These are phyloP conservation scores for Polytolypa hystricis DNA, from an alignment of 2,329 filamentous ascomycete species.

Conservation along the genomic window DNA sequence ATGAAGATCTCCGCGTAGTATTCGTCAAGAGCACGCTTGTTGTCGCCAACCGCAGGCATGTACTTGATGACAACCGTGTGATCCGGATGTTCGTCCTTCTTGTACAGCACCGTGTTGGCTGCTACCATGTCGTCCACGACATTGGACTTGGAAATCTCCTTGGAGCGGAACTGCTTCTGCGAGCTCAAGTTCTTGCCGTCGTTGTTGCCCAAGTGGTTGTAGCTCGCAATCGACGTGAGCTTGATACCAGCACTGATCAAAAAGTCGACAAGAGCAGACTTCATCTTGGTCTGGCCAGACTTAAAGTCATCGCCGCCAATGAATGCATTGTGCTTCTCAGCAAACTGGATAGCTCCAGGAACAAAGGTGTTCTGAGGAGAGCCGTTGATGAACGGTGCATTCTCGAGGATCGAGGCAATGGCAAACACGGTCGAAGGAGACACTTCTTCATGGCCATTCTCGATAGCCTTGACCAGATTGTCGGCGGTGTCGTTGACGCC, in stretches of 20 bases:
- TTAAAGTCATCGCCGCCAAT: conserved; percentile 99
- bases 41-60: conserved; percentile 97
- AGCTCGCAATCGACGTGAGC: conserved; percentile 94
- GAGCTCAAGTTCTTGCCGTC: conserved; percentile 98
- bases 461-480: conserved; percentile 80
- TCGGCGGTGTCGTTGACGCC: conserved; percentile 96
- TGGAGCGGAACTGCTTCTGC: conserved; percentile 96
- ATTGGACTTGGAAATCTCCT: conserved; percentile 99
- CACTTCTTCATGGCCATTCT: conserved; percentile 79
- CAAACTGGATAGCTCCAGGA: conserved; percentile 78
- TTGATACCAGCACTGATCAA: conserved; percentile 98
- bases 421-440: conserved; percentile 93
- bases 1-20: conserved; percentile 99
- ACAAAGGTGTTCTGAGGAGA: conserved; percentile 99
- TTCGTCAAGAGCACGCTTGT: conserved; percentile 97
- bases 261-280: conserved; percentile 96
- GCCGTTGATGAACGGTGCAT: conserved; percentile 92
- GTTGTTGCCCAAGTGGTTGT: conserved; percentile 99
- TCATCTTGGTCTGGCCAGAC: conserved; percentile 99
- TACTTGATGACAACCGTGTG: conserved; percentile 99
- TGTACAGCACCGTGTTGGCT: conserved; percentile 84
- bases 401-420: conserved; percentile 84
- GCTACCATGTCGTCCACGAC: conserved; percentile 99
- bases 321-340: conserved; percentile 76
- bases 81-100: conserved; percentile 85